Evolutionary conservation across 495 filamentous ascomycete genomes (phyloP).

Genomic region (Xylaria intraflava): DNA sequence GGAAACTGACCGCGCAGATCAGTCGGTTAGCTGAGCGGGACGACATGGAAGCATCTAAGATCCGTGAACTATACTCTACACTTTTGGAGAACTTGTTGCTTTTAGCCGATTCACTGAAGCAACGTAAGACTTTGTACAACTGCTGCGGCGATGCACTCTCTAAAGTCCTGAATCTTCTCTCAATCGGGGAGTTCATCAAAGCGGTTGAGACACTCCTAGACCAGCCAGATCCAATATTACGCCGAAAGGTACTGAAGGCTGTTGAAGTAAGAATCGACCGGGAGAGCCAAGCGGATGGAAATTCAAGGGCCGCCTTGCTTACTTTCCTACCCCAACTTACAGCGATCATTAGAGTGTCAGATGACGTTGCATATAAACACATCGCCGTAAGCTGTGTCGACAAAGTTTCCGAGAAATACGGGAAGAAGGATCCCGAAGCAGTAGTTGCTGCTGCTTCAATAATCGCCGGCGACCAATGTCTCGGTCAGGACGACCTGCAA

Average conservation of each 20-base stretch:
- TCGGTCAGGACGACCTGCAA: conserved; percentile 63
- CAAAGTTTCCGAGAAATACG: conserved; percentile 83
- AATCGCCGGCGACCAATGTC: conserved; percentile 67
- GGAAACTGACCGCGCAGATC: conserved; percentile 42
- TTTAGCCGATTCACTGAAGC: conserved; percentile 54
- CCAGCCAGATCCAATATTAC: conserved; percentile 61
- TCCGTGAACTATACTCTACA: conserved; percentile 60
- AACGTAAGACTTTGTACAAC: conserved; percentile 54
- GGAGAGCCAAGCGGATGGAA: conserved; percentile 56
- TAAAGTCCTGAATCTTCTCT: conserved; percentile 68
- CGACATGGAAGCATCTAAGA: conserved; percentile 52
- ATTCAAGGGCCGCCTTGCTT: conserved; percentile 62
- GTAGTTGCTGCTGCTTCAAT: conserved; percentile 62
- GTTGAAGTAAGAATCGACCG: conserved; percentile 67
- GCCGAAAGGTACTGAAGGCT: conserved; percentile 70
- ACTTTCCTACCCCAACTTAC: conserved; percentile 73
- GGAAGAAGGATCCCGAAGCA: conserved; percentile 69
- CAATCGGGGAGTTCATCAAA: conserved; percentile 76
- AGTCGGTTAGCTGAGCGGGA: conserved; percentile 44
- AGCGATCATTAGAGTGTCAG: conserved; percentile 61
- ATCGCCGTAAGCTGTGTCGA: conserved; percentile 82
- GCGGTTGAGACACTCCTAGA: conserved; percentile 72
- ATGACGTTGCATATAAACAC: conserved; percentile 66
- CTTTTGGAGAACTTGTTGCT: conserved; percentile 62
- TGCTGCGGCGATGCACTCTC: conserved; percentile 63